Evolutionary conservation across 495 filamentous ascomycete species (phyloP), one percentile per base, ranked within the genome.

Genomic region (Xylaria castorea): DNA sequence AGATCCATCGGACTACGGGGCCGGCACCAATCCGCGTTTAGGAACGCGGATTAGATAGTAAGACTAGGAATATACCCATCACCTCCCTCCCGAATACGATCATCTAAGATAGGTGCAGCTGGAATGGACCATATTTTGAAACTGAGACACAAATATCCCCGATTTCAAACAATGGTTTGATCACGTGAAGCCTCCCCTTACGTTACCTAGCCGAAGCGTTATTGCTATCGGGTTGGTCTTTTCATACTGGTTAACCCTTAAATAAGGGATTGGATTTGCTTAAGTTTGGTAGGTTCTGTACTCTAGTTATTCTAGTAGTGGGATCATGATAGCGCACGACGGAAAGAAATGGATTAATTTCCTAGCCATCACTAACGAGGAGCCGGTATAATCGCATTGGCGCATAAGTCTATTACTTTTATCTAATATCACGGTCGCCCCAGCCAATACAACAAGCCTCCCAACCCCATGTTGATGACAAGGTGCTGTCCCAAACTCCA

Each of bases 401-500:
- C 42, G 34, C 30, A 50, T 36, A 40, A 12, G 66, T 40, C 5
- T 53, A 34, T 25, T 25, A 51, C 1, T 57, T 57, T 57, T 11
- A 12, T 55, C 25, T 18, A 27, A 27, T 32, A 57, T 78, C 70
- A 77, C 57, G 16, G 44, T 57, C 73, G 61, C 48, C 87, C 86
- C 55, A 85, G 70, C 87, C 86, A 87, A 75, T 84, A 89, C 73
- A 92, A 76, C 75, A 89, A 40, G 73, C 87, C 82, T 16, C 87
- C 87, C 53, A 90, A 75, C 11, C 82, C 84, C 25, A 92, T 71
- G 80, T 93, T 94, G 53, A 95, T 85, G 61, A 83, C 79, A 66
- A 95, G 77, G 88, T 99, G 95, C 80, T 91, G 91, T n/a, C 87
- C 91, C 64, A 93, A 71, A 74, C 88, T 89, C 97, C 97, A 99